Conservation (phyloP, 495 filamentous ascomycete genomes). For the Tuber microsphaerosporum region DNA sequence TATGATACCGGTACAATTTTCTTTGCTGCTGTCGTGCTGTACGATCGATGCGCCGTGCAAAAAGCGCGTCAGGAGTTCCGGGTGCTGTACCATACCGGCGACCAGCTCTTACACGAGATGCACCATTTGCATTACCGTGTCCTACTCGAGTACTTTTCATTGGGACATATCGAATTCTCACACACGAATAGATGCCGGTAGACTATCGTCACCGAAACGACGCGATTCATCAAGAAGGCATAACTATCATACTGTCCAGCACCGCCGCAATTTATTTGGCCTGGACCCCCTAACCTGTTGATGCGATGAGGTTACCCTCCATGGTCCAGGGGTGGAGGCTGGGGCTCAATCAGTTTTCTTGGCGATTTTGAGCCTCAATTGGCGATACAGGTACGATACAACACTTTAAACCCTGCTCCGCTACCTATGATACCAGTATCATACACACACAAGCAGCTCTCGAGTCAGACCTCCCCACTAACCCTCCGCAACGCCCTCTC, state of each 20-base stretch:
- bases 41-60: neutral
- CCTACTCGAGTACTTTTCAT: neutral
- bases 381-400: neutral
- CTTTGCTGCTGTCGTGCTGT: neutral
- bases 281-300: neutral
- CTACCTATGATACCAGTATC: neutral
- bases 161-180: neutral
- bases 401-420: neutral
- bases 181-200: neutral
- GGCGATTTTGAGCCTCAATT: neutral
- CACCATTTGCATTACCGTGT: neutral
- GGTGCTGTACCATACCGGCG: neutral
- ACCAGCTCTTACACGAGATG: neutral
- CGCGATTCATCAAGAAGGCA: neutral
- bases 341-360: neutral
- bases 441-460: neutral
- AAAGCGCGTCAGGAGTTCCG: neutral
- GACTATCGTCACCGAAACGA: neutral
- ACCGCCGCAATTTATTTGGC: neutral
- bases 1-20: neutral
- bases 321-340: neutral
- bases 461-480: neutral
- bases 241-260: neutral
- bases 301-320: neutral
- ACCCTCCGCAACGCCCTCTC: neutral